Conservation (phyloP, 2,329 filamentous ascomycete genomes). For the Botrytis paeoniae region DNA sequence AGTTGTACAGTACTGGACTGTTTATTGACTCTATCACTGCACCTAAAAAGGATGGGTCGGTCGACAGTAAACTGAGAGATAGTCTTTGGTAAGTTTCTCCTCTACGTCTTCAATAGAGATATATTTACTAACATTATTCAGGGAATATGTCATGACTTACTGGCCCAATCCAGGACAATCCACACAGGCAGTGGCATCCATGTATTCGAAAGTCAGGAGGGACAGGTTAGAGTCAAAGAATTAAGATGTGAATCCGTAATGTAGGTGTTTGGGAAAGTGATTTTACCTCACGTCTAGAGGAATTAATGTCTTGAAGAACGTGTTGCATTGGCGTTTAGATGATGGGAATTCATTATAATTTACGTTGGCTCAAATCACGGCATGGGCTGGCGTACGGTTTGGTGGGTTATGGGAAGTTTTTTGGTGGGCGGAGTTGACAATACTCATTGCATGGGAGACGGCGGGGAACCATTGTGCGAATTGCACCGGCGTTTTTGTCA, state of each 20-base stretch:
- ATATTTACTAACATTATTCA: slow-evolving; percentile 27
- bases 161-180: slow-evolving; percentile 36
- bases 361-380: slow-evolving; percentile 12
- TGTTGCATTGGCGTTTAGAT: slow-evolving; percentile 15
- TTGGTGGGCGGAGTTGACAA: slow-evolving; percentile 11
- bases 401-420: background rate
- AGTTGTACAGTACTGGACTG: slow-evolving; percentile 60
- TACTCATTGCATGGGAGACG: slow-evolving; percentile 8
- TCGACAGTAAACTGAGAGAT: slow-evolving; percentile 30
- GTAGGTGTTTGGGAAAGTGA: background rate
- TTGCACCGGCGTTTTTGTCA: slow-evolving; percentile 15
- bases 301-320: slow-evolving; percentile 9
- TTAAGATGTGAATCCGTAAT: slow-evolving; percentile 3
- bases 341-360: slow-evolving; percentile 1
- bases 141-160: slow-evolving; percentile 37
- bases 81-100: slow-evolving; percentile 36
- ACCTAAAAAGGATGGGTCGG: slow-evolving; percentile 19
- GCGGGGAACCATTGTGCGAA: background rate
- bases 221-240: slow-evolving; percentile 16
- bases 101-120: background rate
- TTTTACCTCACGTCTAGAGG: background rate
- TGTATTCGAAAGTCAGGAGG: slow-evolving; percentile 35
- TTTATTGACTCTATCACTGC: slow-evolving; percentile 50
- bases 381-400: slow-evolving; percentile 10
- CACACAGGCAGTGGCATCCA: slow-evolving; percentile 30